Percentiles rank a stretch among this genome's conserved stretches.
These are phyloP conservation scores for Parafenestella ontariensis DNA, from an alignment of 2,329 filamentous ascomycete genomes.

Conservation along the genomic window DNA sequence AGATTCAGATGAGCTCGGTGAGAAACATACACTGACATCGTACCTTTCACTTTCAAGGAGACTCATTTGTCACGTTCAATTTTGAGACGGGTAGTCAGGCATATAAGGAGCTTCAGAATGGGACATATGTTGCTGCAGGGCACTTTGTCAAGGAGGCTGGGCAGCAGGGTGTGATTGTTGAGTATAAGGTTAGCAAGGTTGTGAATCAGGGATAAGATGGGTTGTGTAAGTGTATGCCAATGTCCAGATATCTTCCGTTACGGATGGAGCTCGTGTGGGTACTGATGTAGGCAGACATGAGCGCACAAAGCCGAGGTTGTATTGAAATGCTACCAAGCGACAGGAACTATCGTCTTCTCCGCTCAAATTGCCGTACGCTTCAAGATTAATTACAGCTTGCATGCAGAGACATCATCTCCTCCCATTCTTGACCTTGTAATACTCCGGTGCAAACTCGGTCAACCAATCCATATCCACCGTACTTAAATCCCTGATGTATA, in stretches of 20 bases:
- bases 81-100: conserved; percentile 39
- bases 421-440: conserved; percentile 43
- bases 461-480: conserved; percentile 95
- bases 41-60: conserved; percentile 6
- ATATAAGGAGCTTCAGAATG: conserved; percentile 40
- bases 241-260: too few relatives aligned
- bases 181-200: conserved; percentile 43
- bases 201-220: conserved; percentile 9
- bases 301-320: too few relatives aligned
- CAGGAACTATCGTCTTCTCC: too few relatives aligned
- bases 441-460: conserved; percentile 84
- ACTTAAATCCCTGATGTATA: conserved; percentile 88
- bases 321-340: too few relatives aligned
- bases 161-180: conserved; percentile 29
- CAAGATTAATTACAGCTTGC: too few relatives aligned
- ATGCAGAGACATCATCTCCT: conserved; percentile 11
- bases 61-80: conserved; percentile 38
- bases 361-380: too few relatives aligned
- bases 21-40: background rate
- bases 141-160: conserved; percentile 35
- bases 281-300: too few relatives aligned
- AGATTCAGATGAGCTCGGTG: conserved; percentile 3
- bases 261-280: too few relatives aligned
- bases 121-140: conserved; percentile 38
- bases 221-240: too few relatives aligned